Conservation (phyloP, 345 rosid species). For the Pistacia vera region DNA sequence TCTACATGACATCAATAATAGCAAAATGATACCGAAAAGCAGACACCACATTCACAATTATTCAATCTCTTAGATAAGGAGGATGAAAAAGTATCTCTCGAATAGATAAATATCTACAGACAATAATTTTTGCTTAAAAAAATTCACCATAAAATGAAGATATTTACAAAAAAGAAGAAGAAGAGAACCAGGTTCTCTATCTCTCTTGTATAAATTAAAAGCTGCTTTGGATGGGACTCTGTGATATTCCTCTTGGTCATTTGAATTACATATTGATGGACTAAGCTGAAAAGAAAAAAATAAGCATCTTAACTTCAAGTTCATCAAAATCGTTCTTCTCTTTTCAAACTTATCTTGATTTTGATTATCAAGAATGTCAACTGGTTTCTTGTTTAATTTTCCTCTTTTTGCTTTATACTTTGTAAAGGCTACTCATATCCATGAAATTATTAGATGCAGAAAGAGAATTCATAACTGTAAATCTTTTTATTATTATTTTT, state of each 20-base stretch:
- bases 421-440: too few species aligned
- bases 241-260: slow-evolving; percentile 21
- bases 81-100: not conserved
- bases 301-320: slow-evolving; percentile 11
- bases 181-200: slow-evolving; percentile 43
- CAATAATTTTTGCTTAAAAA: not conserved
- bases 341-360: not conserved
- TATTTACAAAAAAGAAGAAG: not conserved
- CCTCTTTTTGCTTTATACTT: too few species aligned
- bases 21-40: not conserved
- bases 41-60: not conserved
- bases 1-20: not conserved
- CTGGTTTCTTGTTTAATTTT: too few species aligned
- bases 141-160: too few species aligned
- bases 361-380: too few species aligned
- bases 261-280: not conserved
- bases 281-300: not conserved
- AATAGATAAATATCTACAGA: not conserved
- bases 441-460: too few species aligned
- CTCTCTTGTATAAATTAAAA: slow-evolving; percentile 23
- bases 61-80: not conserved
- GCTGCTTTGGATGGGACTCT: slow-evolving; percentile 26
- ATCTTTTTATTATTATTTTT: too few species aligned
- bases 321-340: not conserved
- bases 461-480: too few species aligned